phyloP scores from a whole-genome alignment of 768 basidiomycete species.

The Stropharia rugosoannulata region DNA sequence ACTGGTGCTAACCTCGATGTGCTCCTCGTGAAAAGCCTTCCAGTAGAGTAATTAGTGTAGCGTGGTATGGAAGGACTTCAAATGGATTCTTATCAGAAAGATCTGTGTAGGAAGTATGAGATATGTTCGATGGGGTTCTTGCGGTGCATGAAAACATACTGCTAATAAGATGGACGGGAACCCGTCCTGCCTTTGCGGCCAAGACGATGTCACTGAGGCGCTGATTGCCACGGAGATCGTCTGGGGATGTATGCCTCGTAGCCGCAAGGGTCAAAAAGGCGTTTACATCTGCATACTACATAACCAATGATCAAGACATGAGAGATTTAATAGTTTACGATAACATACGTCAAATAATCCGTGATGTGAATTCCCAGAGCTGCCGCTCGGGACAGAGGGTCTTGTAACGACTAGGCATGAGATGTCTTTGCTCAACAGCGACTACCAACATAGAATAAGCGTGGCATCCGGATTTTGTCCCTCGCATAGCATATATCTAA shows the following conservation, averaged over 20 bases:
- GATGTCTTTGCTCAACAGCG: conserved; percentile 60
- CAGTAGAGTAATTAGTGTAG: conserved; percentile 62
- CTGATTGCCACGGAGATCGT: conserved; percentile 57
- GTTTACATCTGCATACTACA: conserved; percentile 81
- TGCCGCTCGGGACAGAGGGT: conserved; percentile 16
- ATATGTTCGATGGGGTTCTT: not conserved
- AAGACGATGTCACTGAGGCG: conserved; percentile 68
- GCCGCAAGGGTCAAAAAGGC: conserved; percentile 86
- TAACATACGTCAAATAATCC: conserved; percentile 76
- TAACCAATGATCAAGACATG: not conserved
- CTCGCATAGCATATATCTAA: not conserved
- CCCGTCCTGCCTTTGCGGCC: conserved; percentile 72
- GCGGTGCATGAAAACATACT: conserved; percentile 46
- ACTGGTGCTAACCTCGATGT: conserved; percentile 56
- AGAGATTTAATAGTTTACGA: not conserved
- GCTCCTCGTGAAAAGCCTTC: conserved; percentile 67
- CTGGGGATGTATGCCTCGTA: conserved; percentile 68
- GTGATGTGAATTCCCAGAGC: conserved; percentile 30
- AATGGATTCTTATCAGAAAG: conserved; percentile 85
- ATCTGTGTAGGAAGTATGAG: conserved; percentile 40
- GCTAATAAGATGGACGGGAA: conserved; percentile 75
- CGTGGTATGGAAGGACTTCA: conserved; percentile 58
- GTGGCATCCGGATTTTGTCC: not conserved
- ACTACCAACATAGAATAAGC: conserved; percentile 32
- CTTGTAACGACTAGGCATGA: conserved; percentile 64